These are phyloP conservation scores for Fusarium multiceps DNA, from an alignment of 2,329 filamentous ascomycete genomes.

Conservation along the genomic window DNA sequence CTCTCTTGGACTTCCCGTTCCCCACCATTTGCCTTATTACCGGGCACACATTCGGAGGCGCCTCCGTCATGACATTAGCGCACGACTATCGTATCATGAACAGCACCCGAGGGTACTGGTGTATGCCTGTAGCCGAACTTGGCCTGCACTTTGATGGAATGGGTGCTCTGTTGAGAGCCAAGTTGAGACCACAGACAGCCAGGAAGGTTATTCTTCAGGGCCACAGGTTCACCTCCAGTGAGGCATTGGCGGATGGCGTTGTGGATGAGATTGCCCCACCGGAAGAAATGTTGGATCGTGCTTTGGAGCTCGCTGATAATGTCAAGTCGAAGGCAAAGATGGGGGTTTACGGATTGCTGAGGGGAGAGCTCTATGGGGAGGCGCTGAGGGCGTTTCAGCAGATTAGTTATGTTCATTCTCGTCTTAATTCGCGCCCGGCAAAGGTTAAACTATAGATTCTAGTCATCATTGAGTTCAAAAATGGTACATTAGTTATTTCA, in stretches of 20 bases:
- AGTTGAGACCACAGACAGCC: neutral
- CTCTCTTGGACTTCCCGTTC: neutral
- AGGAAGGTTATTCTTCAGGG: neutral
- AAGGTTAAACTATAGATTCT: neutral
- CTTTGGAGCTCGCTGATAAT: neutral
- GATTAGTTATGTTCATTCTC: constrained; percentile 12
- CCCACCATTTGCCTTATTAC: constrained; percentile 4
- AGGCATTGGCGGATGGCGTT: neutral
- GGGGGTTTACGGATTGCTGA: constrained; percentile 1
- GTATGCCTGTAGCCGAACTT: neutral
- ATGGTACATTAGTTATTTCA: neutral
- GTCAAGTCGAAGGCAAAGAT: constrained; percentile 7
- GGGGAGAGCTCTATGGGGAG: constrained; percentile 1
- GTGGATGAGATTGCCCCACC: neutral
- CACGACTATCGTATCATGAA: constrained; percentile 13
- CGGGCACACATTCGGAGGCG: constrained; percentile 1
- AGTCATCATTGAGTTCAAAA: no score
- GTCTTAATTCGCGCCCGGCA: neutral
- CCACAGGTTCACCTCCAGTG: neutral
- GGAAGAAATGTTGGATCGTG: neutral
- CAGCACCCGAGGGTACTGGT: neutral
- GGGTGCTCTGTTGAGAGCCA: constrained; percentile 3
- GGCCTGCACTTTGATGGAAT: constrained; percentile 5
- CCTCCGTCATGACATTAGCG: constrained; percentile 1
- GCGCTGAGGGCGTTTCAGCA: constrained; percentile 4